These are phyloP conservation scores for Polyporus arcularius DNA, from an alignment of 768 basidiomycete species.

Conservation along the genomic window DNA sequence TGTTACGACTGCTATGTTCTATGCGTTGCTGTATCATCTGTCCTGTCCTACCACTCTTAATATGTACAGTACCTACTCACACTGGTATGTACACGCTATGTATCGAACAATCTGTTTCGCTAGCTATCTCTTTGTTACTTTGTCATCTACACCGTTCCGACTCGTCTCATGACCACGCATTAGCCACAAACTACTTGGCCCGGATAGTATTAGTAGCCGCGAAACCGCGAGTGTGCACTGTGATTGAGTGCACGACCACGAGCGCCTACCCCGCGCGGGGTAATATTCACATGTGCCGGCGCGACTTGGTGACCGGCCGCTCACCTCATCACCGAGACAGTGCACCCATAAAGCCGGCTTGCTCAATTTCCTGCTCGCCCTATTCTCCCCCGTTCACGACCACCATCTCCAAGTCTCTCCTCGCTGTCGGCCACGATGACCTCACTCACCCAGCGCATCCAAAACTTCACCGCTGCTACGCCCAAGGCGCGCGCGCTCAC, in stretches of 20 bases:
- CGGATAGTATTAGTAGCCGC: too few relatives aligned
- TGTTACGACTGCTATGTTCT: too few relatives aligned
- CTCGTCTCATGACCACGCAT: too few relatives aligned
- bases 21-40: too few relatives aligned
- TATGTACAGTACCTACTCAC: too few relatives aligned
- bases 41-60: too few relatives aligned
- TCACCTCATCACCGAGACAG: slow-evolving; percentile 7
- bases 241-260: not conserved
- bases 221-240: not conserved
- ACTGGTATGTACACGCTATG: too few relatives aligned
- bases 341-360: not conserved
- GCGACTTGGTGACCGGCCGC: not conserved
- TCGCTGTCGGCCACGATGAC: slow-evolving; percentile 15
- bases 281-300: slow-evolving; percentile 15
- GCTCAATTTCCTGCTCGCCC: not conserved
- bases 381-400: not conserved
- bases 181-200: too few relatives aligned
- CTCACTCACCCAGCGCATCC: slow-evolving; percentile 24
- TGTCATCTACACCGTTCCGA: too few relatives aligned
- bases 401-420: not conserved
- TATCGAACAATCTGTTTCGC: too few relatives aligned
- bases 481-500: slow-evolving; percentile 65
- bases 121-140: too few relatives aligned
- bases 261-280: slow-evolving; percentile 6
- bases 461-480: slow-evolving; percentile 26